Evolutionary conservation across 2,329 filamentous ascomycete genomes (phyloP).

Genomic region (Diplodia scrobiculata): DNA sequence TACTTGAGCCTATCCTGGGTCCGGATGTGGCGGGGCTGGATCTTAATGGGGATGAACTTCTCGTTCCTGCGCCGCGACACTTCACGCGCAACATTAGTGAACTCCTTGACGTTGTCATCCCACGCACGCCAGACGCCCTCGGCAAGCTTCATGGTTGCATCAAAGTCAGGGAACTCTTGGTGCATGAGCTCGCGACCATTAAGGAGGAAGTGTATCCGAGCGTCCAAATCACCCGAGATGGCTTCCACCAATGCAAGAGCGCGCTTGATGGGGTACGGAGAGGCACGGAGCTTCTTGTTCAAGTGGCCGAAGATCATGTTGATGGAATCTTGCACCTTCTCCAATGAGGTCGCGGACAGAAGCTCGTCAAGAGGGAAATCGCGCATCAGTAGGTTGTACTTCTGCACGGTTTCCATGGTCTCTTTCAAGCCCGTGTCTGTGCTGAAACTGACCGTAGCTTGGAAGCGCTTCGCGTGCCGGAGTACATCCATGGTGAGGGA

Average conservation of each 20-base stretch:
- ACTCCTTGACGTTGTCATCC: slow-evolving; percentile 96
- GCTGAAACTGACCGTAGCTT: slow-evolving; percentile 94
- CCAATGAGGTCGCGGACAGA: slow-evolving; percentile 83
- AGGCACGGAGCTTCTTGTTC: slow-evolving; percentile 97
- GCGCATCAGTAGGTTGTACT: slow-evolving; percentile 98
- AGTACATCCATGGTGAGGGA: slow-evolving; percentile 89
- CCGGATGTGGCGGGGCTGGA: slow-evolving; percentile 80
- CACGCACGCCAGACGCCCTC: slow-evolving; percentile 86
- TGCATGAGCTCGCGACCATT: slow-evolving; percentile 87
- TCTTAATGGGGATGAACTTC: slow-evolving; percentile 98
- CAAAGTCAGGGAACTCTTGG: slow-evolving; percentile 88
- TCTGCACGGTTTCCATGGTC: slow-evolving; percentile 92
- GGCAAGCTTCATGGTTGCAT: slow-evolving; percentile 77
- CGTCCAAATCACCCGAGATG: slow-evolving; percentile 90
- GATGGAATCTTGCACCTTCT: slow-evolving; percentile 86
- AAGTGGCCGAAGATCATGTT: slow-evolving; percentile 88
- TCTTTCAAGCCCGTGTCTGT: slow-evolving; percentile 96
- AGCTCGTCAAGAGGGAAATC: slow-evolving; percentile 96
- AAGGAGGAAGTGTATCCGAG: slow-evolving; percentile 80
- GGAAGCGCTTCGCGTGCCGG: slow-evolving; percentile 95
- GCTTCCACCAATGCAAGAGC: slow-evolving; percentile 94
- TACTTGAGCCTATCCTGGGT: slow-evolving; percentile 91
- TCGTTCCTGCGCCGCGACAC: slow-evolving; percentile 91
- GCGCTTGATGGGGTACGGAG: slow-evolving; percentile 88
- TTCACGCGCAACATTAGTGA: slow-evolving; percentile 95